Percentiles rank a stretch among this genome's conserved stretches.
Evolutionary conservation across 208 protist species (phyloP).

Genomic region (Leptomonas seymouri): DNA sequence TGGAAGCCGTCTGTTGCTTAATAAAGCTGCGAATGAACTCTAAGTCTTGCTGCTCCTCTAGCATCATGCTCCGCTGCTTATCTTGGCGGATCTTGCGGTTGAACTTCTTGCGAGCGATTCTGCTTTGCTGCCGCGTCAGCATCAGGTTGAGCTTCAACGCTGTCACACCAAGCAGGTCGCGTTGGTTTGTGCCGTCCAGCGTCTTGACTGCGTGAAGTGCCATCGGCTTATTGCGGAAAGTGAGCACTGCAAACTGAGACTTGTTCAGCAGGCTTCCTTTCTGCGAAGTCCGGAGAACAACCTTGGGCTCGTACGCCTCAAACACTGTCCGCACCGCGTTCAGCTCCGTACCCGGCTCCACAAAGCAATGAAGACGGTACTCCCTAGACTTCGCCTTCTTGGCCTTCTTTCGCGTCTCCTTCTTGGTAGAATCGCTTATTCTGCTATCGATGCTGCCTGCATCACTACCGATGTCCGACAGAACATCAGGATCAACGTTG

Average conservation of each 20-base stretch:
- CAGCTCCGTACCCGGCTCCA: conserved; percentile 84
- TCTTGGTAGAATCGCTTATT: conserved; percentile 21
- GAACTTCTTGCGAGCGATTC: conserved; percentile 54
- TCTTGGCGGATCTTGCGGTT: conserved; percentile 45
- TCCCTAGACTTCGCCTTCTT: conserved; percentile 38
- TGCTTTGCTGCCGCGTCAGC: conserved; percentile 78
- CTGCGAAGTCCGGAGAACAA: conserved; percentile 75
- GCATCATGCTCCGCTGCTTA: conserved; percentile 21
- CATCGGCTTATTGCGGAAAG: conserved; percentile 89
- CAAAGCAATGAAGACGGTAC: conserved; percentile 89
- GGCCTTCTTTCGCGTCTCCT: conserved; percentile 38
- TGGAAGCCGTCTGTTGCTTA: conserved; percentile 35
- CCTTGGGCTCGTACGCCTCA: conserved; percentile 86
- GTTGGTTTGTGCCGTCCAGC: conserved; percentile 81
- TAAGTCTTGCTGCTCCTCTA: conserved; percentile 56
- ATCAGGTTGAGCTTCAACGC: conserved; percentile 80
- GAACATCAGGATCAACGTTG: conserved; percentile 40
- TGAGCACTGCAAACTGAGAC: conserved; percentile 88
- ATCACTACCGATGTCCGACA: conserved; percentile 53
- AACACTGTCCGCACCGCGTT: conserved; percentile 86
- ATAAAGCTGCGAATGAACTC: conserved; percentile 77
- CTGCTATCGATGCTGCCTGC: conserved; percentile 36
- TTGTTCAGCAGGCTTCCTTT: conserved; percentile 91
- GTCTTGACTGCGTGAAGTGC: conserved; percentile 79
- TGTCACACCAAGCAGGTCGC: conserved; percentile 72